These are phyloP conservation scores for Coleophoma eucalyptorum DNA, from an alignment of 2,329 filamentous ascomycete species.

Conservation along the genomic window DNA sequence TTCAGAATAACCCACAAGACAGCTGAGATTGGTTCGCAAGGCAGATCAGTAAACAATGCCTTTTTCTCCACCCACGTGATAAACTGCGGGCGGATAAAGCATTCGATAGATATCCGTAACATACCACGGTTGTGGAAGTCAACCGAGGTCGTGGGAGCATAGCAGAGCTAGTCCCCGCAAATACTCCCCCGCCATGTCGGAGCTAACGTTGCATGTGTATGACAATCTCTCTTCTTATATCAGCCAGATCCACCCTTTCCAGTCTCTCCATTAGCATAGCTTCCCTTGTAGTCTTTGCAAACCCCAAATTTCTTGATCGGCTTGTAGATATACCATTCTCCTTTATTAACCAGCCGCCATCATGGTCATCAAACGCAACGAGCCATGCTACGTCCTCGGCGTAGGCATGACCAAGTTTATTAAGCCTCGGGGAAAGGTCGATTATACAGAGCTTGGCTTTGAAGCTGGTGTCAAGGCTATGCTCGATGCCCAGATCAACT, in stretches of 20 bases:
- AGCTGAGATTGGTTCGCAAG: no score
- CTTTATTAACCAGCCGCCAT: background rate
- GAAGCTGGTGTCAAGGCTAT: conserved; percentile 65
- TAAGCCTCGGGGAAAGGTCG: conserved; percentile 89
- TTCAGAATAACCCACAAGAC: no score
- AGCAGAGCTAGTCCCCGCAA: background rate
- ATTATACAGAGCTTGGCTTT: conserved; percentile 92
- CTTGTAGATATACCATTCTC: no score
- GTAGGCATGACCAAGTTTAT: conserved; percentile 99
- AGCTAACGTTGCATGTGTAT: background rate
- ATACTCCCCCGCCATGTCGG: background rate
- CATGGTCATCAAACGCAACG: conserved; percentile 22
- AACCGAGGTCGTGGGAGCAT: background rate
- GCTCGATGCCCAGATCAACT: conserved; percentile 80
- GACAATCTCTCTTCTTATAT: background rate
- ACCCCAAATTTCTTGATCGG: background rate
- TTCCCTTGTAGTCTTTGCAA: no score
- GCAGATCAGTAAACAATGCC: no score
- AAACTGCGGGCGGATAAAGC: no score
- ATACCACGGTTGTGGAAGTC: background rate
- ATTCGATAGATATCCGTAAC: no score
- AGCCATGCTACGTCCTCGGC: conserved; percentile 79
- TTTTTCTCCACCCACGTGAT: no score
- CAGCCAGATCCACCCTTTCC: background rate
- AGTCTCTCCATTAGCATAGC: background rate